phyloP scores from a whole-genome alignment of 2,329 filamentous ascomycete species.

The Penicillium sp. region DNA sequence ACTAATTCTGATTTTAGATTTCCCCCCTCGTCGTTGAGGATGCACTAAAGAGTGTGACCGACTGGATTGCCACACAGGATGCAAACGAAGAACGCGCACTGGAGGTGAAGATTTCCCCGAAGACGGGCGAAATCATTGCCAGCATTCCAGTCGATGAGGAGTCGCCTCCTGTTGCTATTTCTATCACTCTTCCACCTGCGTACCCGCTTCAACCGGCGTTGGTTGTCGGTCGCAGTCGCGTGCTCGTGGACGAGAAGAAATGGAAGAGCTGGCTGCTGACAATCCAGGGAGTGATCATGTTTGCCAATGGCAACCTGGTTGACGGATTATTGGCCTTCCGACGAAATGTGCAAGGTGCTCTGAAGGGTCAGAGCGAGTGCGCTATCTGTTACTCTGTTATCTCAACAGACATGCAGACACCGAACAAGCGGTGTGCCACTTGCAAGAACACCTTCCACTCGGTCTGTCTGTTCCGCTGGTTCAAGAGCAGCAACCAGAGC shows the following conservation, averaged over 20 bases:
- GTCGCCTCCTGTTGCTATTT: constrained; percentile 74
- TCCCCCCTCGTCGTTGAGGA: constrained; percentile 42
- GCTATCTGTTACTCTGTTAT: constrained; percentile 97
- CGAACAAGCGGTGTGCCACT: constrained; percentile 85
- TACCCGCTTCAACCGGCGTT: constrained; percentile 79
- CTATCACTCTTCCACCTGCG: constrained; percentile 73
- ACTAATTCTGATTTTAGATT: constrained; percentile 30
- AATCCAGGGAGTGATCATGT: constrained; percentile 88
- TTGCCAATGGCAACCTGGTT: constrained; percentile 82
- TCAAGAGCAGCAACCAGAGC: constrained; percentile 86
- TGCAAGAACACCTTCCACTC: constrained; percentile 94
- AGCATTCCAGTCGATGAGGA: constrained; percentile 87
- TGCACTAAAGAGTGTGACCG: constrained; percentile 37
- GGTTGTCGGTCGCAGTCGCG: constrained; percentile 74
- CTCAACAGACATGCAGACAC: constrained; percentile 80
- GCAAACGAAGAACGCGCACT: constrained; percentile 53
- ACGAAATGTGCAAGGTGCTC: constrained; percentile 78
- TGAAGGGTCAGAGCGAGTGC: constrained; percentile 93
- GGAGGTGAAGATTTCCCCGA: constrained; percentile 67
- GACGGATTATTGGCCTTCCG: constrained; percentile 84
- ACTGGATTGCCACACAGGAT: constrained; percentile 44
- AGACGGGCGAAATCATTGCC: constrained; percentile 73
- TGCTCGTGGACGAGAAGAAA: constrained; percentile 84
- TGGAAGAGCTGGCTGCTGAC: constrained; percentile 90
- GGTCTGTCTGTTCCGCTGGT: constrained; percentile 92